Evolutionary conservation across 2,329 filamentous ascomycete genomes (phyloP).

Genomic region (Dothidotthia symphoricarpi): DNA sequence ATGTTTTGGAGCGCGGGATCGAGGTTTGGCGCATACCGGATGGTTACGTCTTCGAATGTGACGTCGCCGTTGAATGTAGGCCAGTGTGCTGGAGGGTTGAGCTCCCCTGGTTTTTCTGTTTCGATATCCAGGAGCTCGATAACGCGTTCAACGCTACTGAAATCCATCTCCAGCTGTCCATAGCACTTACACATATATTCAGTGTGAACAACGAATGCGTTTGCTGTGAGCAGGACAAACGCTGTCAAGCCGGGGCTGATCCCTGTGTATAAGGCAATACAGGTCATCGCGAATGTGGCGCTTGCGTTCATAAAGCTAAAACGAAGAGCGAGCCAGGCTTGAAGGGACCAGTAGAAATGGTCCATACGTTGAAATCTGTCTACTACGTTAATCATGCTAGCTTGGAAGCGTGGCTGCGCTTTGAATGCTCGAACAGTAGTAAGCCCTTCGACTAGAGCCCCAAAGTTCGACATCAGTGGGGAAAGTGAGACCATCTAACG

Average conservation of each 20-base stretch:
- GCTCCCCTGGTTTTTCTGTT: slow-evolving; percentile 66
- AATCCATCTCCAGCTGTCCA: slow-evolving; percentile 85
- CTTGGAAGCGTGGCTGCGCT: slow-evolving; percentile 75
- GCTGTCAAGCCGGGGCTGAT: slow-evolving; percentile 76
- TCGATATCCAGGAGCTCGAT: slow-evolving; percentile 78
- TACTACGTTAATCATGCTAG: slow-evolving; percentile 74
- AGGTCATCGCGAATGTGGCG: slow-evolving; percentile 71
- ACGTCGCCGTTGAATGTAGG: slow-evolving; percentile 70
- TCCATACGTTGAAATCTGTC: slow-evolving; percentile 93
- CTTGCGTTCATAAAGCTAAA: slow-evolving; percentile 70
- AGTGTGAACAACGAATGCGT: slow-evolving; percentile 64
- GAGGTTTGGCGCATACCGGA: slow-evolving; percentile 75
- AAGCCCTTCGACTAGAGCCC: slow-evolving; percentile 78
- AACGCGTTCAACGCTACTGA: slow-evolving; percentile 84
- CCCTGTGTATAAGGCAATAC: slow-evolving; percentile 71
- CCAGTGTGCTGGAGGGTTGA: slow-evolving; percentile 73
- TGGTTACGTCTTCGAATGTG: slow-evolving; percentile 71
- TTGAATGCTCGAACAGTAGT: slow-evolving; percentile 83
- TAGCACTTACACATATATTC: slow-evolving; percentile 76
- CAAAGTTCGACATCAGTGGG: slow-evolving; percentile 89
- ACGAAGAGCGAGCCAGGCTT: slow-evolving; percentile 79
- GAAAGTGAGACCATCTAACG: slow-evolving; percentile 74
- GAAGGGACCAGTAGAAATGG: slow-evolving; percentile 88
- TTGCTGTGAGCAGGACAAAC: slow-evolving; percentile 74
- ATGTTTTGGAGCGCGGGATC: slow-evolving; percentile 69